Base-by-base conservation (phyloP, 2,329 filamentous ascomycete genomes). In the Claviceps spartinae region DNA sequence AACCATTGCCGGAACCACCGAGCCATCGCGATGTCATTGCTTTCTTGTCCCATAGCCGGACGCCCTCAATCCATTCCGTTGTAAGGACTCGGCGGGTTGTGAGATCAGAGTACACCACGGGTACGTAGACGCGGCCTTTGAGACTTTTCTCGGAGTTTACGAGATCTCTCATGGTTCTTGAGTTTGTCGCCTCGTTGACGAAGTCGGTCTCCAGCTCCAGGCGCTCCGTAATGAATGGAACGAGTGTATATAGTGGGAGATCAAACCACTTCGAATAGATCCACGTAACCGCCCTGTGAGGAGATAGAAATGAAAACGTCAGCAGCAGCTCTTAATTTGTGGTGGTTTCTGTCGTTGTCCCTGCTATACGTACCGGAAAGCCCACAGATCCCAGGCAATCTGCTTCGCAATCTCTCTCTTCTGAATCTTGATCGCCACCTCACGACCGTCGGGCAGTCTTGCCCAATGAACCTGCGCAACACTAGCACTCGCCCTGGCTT, bases 381-480 rank as follows among this genome's bases (percentile, higher is more conserved):
- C 85, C 89, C 89, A 96, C 50, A 98, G 67, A 73, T 98, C 93
- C 89, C 89, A 95, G 4, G 83, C 82, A 40, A 96, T 86, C 70
- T 97, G 93, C 63, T 85, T 82, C 20, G 80, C 82, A 64, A 98
- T 97, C 73, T 96, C 91, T 49, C 84, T 79, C 72, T 97, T 98
- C 73, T 98, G 93, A 4, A 98, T 83, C 72, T 98, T 98, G 64
- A 98, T 79, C 2, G 93, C 93, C 22, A 97, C 86, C 72, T 96
- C 90, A 47, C 88, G 77, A 0, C 93, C 93, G 69, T 97, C 91
- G 3, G 81, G 70, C 52, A 97, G 67, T 54, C 84, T 75, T 7
- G 93, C 93, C 89, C 91, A 96, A 65, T 97, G 93, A 2, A 98
- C 93, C 69, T 97, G 93, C 1, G 93, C 93, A 8, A 98, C 91